These are phyloP conservation scores for Lachnellula hyalina DNA, from an alignment of 2,329 filamentous ascomycete species.

Conservation along the genomic window DNA sequence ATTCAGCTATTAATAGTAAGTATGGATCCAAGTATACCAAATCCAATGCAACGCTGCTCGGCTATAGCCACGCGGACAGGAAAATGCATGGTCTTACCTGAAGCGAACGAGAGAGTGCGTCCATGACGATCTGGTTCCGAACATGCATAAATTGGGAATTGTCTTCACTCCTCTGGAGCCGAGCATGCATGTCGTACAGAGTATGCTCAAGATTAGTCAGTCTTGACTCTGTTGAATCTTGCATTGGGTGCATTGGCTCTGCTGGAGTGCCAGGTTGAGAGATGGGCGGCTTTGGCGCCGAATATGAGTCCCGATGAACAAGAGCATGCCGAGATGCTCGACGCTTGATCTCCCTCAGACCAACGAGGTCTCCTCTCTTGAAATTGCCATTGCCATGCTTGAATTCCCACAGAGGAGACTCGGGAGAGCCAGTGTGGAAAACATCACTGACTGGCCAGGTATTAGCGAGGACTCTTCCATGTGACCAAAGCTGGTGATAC, in stretches of 20 bases:
- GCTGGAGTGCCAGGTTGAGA: constrained; percentile 82
- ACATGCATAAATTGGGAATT: constrained; percentile 71
- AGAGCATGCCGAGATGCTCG: constrained; percentile 88
- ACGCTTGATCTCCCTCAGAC: constrained; percentile 90
- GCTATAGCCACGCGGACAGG: constrained; percentile 1
- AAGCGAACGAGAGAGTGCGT: constrained; percentile 69
- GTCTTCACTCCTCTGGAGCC: constrained; percentile 80
- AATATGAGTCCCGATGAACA: constrained; percentile 87
- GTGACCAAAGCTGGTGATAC: constrained; percentile 21
- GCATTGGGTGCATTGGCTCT: constrained; percentile 65
- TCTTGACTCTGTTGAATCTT: constrained; percentile 72
- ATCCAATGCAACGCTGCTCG: background rate
- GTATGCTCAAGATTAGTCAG: constrained; percentile 73
- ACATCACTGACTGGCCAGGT: constrained; percentile 81
- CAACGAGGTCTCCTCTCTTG: constrained; percentile 87
- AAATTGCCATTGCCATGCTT: constrained; percentile 98
- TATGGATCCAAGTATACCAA: constrained; percentile 7
- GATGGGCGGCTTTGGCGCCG: constrained; percentile 63
- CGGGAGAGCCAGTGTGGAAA: constrained; percentile 90
- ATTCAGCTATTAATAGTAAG: constrained; percentile 60
- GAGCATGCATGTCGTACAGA: constrained; percentile 71
- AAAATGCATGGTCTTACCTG: constrained; percentile 42
- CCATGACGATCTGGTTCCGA: constrained; percentile 76
- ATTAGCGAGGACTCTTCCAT: constrained; percentile 7
- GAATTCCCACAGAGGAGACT: constrained; percentile 96